A percentile compares a stretch with the other conserved stretches of the same genome.
Evolutionary conservation across 495 filamentous ascomycete genomes (phyloP).

Genomic region (Neurospora sp.): DNA sequence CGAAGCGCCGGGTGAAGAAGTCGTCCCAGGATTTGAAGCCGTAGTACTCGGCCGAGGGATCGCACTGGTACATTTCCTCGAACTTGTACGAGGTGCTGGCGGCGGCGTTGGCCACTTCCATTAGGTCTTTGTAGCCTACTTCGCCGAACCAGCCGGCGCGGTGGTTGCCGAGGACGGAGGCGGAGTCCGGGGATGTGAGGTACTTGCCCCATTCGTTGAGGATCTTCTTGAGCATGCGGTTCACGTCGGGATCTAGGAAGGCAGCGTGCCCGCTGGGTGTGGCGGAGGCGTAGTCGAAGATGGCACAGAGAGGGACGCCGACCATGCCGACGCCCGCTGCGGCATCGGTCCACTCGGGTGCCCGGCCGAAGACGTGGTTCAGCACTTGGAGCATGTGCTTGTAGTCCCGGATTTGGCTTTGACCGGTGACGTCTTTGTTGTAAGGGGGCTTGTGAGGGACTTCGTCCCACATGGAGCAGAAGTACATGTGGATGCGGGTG

Average conservation of each 20-base stretch:
- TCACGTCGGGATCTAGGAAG: slow-evolving; percentile 58
- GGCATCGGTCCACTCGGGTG: slow-evolving; percentile 50
- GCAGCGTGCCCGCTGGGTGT: slow-evolving; percentile 55
- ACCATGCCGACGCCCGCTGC: slow-evolving; percentile 49
- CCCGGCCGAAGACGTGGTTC: slow-evolving; percentile 51
- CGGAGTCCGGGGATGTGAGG: slow-evolving; percentile 46
- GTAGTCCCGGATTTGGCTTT: slow-evolving; percentile 51
- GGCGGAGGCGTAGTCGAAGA: slow-evolving; percentile 67
- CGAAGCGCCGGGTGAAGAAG: slow-evolving; percentile 60
- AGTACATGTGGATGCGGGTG: slow-evolving; percentile 41
- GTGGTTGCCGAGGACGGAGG: slow-evolving; percentile 41
- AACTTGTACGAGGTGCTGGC: slow-evolving; percentile 34
- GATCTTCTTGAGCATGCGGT: slow-evolving; percentile 55
- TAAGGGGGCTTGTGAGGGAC: slow-evolving; percentile 50
- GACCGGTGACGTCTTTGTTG: slow-evolving; percentile 48
- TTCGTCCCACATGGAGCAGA: slow-evolving; percentile 55
- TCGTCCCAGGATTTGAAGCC: slow-evolving; percentile 67
- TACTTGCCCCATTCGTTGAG: slow-evolving; percentile 58
- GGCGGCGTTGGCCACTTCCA: slow-evolving; percentile 38
- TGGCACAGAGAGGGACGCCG: slow-evolving; percentile 55
- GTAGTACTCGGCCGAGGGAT: slow-evolving; percentile 36
- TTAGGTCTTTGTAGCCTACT: slow-evolving; percentile 31
- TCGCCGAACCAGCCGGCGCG: slow-evolving; percentile 53
- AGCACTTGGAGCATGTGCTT: slow-evolving; percentile 54
- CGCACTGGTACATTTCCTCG: slow-evolving; percentile 42